These are phyloP conservation scores for Beauveria scarabaeidicola DNA, from an alignment of 2,329 filamentous ascomycete species.

Conservation along the genomic window DNA sequence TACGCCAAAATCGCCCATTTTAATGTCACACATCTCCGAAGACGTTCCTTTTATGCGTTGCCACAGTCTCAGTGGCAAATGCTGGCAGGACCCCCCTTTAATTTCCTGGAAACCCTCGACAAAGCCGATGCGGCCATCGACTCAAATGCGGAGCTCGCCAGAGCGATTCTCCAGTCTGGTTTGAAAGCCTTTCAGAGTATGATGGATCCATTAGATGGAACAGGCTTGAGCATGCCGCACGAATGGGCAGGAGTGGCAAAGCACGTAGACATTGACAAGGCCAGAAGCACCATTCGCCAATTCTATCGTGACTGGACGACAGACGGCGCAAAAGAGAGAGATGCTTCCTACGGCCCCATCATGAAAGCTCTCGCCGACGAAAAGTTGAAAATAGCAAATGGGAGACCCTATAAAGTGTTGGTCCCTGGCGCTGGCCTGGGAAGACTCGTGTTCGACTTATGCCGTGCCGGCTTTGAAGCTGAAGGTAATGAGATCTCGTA, in stretches of 20 bases:
- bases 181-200: constrained; percentile 58
- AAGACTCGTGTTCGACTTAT: constrained; percentile 81
- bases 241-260: constrained; percentile 67
- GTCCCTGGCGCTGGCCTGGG: constrained; percentile 87
- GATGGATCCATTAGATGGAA: constrained; percentile 25
- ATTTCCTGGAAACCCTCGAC: constrained; percentile 68
- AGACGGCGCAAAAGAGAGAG: constrained; percentile 65
- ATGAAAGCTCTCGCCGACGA: constrained; percentile 53
- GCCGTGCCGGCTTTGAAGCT: constrained; percentile 58
- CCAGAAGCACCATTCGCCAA: constrained; percentile 82
- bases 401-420: constrained; percentile 54
- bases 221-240: constrained; percentile 40
- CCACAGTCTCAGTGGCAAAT: constrained; percentile 77
- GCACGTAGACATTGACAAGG: constrained; percentile 74
- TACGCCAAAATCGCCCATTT: constrained; percentile 80
- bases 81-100: constrained; percentile 73
- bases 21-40: constrained; percentile 82
- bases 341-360: constrained; percentile 69
- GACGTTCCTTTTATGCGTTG: constrained; percentile 88
- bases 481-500: constrained; percentile 97
- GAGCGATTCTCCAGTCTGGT: constrained; percentile 64
- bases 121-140: constrained; percentile 83
- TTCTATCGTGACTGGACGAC: constrained; percentile 92
- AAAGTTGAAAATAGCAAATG: constrained; percentile 22
- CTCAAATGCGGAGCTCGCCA: constrained; percentile 73